Conservation (phyloP, 768 basidiomycete genomes). For the Tylopilus rubrobrunneus region DNA sequence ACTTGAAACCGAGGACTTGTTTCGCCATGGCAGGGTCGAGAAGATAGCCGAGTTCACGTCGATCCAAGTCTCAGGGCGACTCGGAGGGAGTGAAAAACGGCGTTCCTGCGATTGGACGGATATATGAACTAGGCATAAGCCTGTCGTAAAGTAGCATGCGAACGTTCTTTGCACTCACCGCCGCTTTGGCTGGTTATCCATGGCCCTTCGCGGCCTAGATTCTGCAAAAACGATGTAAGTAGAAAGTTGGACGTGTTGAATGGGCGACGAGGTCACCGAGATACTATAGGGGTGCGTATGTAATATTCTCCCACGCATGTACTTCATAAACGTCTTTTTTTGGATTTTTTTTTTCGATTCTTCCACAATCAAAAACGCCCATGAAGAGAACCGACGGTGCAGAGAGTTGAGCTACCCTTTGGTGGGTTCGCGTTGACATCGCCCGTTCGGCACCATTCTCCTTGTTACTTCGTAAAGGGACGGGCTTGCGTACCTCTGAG, state of each 20-base stretch:
- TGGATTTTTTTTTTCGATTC: slow-evolving; percentile 31
- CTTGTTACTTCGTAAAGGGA: slow-evolving; percentile 60
- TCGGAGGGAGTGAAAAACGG: neutral
- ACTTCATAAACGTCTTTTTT: slow-evolving; percentile 4
- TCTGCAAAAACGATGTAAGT: too few species aligned
- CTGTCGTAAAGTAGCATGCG: neutral
- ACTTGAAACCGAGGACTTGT: too few species aligned
- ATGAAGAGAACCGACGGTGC: slow-evolving; percentile 55
- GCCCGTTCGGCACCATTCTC: slow-evolving; percentile 59
- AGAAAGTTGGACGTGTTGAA: too few species aligned
- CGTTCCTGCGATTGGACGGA: neutral
- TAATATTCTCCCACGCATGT: slow-evolving; percentile 22
- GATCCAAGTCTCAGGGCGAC: too few species aligned
- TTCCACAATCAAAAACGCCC: slow-evolving; percentile 46
- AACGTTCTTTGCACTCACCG: neutral
- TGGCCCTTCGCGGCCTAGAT: too few species aligned
- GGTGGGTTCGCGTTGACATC: slow-evolving; percentile 52
- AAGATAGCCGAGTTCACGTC: neutral
- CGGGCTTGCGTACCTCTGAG: slow-evolving; percentile 54
- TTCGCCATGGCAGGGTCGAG: neutral
- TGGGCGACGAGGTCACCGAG: too few species aligned
- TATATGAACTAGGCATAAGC: too few species aligned
- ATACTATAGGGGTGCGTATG: slow-evolving; percentile 1
- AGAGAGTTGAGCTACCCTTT: slow-evolving; percentile 53
- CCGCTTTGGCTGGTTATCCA: too few species aligned